These are phyloP conservation scores for Aureobasidium sp. DNA, from an alignment of 2,329 filamentous ascomycete genomes.

Conservation along the genomic window DNA sequence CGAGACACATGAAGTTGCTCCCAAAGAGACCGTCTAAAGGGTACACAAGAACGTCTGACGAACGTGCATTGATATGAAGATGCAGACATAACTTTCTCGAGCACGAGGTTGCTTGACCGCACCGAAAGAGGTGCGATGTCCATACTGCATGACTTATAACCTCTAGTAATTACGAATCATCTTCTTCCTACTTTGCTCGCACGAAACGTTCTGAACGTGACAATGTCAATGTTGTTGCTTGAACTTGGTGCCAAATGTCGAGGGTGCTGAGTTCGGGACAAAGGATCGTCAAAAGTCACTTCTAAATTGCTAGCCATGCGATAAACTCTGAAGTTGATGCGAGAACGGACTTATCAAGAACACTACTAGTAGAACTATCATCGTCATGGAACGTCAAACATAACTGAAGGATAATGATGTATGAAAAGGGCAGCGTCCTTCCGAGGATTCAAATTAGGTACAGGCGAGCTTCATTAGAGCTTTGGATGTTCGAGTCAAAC, in stretches of 20 bases:
- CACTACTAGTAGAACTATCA: too few species aligned
- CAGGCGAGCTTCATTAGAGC: background rate
- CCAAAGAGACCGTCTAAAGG: background rate
- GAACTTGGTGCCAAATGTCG: too few species aligned
- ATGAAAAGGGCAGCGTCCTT: too few species aligned
- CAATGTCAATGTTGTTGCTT: too few species aligned
- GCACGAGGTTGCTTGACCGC: background rate
- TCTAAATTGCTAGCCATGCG: background rate
- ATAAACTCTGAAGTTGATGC: too few species aligned
- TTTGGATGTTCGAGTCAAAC: constrained; percentile 30
- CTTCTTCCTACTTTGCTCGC: background rate
- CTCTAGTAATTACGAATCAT: background rate
- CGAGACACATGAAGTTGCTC: constrained; percentile 12
- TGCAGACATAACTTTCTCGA: background rate
- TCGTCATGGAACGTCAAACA: too few species aligned
- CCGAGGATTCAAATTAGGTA: background rate
- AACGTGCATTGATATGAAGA: background rate
- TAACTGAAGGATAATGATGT: too few species aligned
- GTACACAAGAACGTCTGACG: background rate
- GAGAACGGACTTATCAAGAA: too few species aligned
- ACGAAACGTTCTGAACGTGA: background rate
- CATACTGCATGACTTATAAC: background rate
- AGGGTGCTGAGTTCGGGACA: background rate
- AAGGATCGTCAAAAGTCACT: background rate
- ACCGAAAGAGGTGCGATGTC: background rate